phyloP scores from a whole-genome alignment of 2,329 filamentous ascomycete species.

The Aspergillus fijiensis region DNA sequence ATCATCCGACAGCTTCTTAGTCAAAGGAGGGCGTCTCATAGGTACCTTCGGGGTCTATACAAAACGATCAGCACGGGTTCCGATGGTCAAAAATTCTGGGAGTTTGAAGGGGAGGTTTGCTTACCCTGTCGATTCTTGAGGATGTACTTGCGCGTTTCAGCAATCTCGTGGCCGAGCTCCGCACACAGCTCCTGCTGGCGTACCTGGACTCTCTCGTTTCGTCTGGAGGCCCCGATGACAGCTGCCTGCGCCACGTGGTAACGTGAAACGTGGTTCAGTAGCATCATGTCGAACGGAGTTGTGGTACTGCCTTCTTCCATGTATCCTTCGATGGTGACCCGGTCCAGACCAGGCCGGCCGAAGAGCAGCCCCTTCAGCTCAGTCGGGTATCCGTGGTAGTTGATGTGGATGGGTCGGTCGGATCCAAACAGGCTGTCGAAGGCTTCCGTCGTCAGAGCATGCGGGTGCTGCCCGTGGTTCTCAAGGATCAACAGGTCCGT shows the following conservation, averaged over 20 bases:
- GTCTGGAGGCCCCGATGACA: slow-evolving; percentile 48
- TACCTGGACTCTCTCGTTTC: slow-evolving; percentile 50
- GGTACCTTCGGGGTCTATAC: slow-evolving; percentile 52
- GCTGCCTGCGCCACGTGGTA: slow-evolving; percentile 61
- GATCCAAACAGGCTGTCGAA: slow-evolving; percentile 60
- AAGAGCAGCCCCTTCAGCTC: slow-evolving; percentile 64
- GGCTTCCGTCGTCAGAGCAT: slow-evolving; percentile 53
- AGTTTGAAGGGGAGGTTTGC: slow-evolving; percentile 16
- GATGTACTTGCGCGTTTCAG: slow-evolving; percentile 56
- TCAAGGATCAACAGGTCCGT: slow-evolving; percentile 65
- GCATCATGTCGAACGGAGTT: slow-evolving; percentile 70
- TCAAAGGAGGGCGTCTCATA: slow-evolving; percentile 43
- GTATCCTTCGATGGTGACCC: slow-evolving; percentile 60
- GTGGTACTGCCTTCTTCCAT: slow-evolving; percentile 66
- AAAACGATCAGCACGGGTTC: neutral
- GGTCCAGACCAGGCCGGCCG: slow-evolving; percentile 52
- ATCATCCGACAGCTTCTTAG: neutral
- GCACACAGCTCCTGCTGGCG: slow-evolving; percentile 48
- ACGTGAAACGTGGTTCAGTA: slow-evolving; percentile 59
- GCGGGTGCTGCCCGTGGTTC: slow-evolving; percentile 57
- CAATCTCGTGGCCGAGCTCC: slow-evolving; percentile 52
- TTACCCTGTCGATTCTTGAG: slow-evolving; percentile 53
- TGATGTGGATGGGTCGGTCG: slow-evolving; percentile 60
- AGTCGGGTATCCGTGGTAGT: slow-evolving; percentile 65
- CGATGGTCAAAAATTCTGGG: no score